Base-by-base conservation (phyloP, 257 asterid species). In the Capsicum baccatum region DNA sequence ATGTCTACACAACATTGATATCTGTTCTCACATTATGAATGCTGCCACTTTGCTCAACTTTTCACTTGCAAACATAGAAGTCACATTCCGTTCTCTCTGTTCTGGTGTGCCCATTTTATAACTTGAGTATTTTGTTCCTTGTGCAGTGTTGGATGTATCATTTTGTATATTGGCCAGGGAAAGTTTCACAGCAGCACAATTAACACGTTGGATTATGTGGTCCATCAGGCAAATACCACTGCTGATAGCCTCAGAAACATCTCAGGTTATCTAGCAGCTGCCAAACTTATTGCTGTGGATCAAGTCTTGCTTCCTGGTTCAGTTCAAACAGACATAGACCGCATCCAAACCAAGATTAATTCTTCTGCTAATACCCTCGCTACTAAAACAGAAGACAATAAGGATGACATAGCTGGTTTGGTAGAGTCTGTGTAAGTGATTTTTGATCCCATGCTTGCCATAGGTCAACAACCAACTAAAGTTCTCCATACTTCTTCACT, bases 221-320 rank as follows among this genome's bases (percentile, higher is more conserved):
- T 89, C 79, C 69, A 87, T 79, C 95, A 93, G 91, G 98, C 98
- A 9, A 93, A 93, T 70, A 83, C 50, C 66, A 95, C 97, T 0
- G 90, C 92, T 13, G 89, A 79, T 73, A 91, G 68, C 69, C 92
- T 95, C 37, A 89, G 90, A 88, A 87, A 91, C 37, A 94, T 95
- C 59, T 95, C 99, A 1, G 93, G 86, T 44, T 92, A 87, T 92
- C 94, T 95, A n/a, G 86, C 93, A 11, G 93, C 97, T 13, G 99
- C 99, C 71, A 94, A 92, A 88, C 93, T 89, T 80, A 85, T 92
- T 63, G 73, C 78, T 39, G 93, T 96, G 82, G 92, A 91, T 84
- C 94, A 89, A 89, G 89, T 89, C 86, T 63, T 89, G 52, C 91
- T 96, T 78, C 95, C 98, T 79, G 69, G 90, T 73, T 91, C 87